Conservation (phyloP, 176 grass and related monocot species). For the Oryza officinalis region DNA sequence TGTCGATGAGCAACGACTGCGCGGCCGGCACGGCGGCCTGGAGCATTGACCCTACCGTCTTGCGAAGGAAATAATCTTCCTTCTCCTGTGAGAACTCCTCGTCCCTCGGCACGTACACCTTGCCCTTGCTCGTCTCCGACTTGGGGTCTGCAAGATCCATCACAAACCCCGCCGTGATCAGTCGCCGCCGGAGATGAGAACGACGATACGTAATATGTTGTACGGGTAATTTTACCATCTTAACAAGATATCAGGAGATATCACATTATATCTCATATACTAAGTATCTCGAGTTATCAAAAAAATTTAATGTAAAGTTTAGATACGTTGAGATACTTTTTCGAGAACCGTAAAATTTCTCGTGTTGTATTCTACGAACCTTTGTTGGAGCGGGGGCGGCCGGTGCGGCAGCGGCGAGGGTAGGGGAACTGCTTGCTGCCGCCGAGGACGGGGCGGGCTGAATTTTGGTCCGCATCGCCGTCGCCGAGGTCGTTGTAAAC, state of each 20-base stretch:
- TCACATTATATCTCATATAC: no score
- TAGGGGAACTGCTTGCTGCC: conserved; percentile 65
- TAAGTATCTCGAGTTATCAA: no score
- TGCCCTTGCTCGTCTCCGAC: conserved; percentile 45
- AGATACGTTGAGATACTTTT: no score
- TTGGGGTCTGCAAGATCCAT: conserved; percentile 38
- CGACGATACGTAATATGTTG: background rate
- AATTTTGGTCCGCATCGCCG: conserved; percentile 45
- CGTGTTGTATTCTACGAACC: conserved; percentile 30
- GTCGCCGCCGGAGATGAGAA: background rate
- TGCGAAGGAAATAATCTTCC: conserved; percentile 49
- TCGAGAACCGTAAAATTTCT: no score
- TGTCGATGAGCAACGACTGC: conserved; percentile 49
- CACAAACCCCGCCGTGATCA: background rate
- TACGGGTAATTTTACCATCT: no score
- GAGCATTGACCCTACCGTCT: conserved; percentile 48
- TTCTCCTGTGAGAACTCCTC: conserved; percentile 84
- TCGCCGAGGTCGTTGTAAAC: conserved; percentile 75
- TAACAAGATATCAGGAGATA: no score
- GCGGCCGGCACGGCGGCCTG: conserved; percentile 49
- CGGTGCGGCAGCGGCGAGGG: conserved; percentile 77
- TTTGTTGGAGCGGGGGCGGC: conserved; percentile 44
- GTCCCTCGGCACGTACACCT: conserved; percentile 72
- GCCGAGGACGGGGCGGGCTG: conserved; percentile 60
- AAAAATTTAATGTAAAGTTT: no score